Conservation (phyloP, 495 filamentous ascomycete genomes). For the Podospora sp. region DNA sequence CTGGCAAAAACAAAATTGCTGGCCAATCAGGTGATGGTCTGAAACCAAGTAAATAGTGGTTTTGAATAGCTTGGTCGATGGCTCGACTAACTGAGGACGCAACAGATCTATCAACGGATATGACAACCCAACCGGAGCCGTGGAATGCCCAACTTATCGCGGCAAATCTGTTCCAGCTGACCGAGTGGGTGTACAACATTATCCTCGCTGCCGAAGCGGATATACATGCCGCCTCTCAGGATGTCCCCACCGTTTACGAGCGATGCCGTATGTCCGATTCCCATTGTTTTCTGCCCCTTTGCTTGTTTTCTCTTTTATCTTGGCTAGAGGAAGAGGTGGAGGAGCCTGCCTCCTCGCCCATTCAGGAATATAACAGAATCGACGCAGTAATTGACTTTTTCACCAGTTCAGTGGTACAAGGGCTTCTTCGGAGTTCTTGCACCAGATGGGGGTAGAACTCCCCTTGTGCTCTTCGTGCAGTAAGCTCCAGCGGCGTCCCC, state of each 20-base stretch:
- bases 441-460: constrained; percentile 3
- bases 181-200: constrained; percentile 13
- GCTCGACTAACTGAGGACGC: background rate
- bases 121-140: background rate
- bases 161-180: constrained; percentile 15
- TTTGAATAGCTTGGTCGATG: background rate
- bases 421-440: constrained; percentile 7
- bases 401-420: constrained; percentile 15
- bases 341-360: no score
- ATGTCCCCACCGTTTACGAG: background rate
- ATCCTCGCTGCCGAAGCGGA: constrained; percentile 2
- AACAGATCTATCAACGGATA: background rate
- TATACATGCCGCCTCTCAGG: background rate
- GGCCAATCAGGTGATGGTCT: background rate
- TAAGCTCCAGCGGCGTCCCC: background rate
- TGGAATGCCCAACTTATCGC: constrained; percentile 6
- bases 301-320: no score
- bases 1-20: background rate
- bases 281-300: no score
- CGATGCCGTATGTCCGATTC: no score
- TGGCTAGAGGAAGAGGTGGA: no score
- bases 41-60: background rate
- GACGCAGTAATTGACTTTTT: no score
- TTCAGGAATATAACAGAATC: no score
- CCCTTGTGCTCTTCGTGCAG: constrained; percentile 17